These are phyloP conservation scores for Colletotrichum sp. DNA, from an alignment of 2,329 filamentous ascomycete genomes.

Conservation along the genomic window DNA sequence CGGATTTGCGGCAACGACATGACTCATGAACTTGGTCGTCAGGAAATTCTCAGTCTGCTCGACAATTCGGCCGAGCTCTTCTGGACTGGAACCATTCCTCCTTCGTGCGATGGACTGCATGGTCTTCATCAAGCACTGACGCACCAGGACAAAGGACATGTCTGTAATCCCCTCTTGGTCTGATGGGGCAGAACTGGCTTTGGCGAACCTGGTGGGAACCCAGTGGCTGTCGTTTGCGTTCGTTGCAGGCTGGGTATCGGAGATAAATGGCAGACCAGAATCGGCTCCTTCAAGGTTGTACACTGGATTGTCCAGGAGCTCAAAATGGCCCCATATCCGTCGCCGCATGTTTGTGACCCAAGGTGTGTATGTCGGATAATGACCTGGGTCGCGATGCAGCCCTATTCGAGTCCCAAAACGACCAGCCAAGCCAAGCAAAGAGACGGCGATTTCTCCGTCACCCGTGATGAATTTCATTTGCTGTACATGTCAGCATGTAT, in stretches of 20 bases:
- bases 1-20: background rate
- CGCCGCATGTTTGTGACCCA: slow-evolving; percentile 14
- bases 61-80: slow-evolving; percentile 2
- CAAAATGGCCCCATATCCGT: slow-evolving; percentile 12
- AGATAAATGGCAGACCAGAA: slow-evolving; percentile 15
- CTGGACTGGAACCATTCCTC: background rate
- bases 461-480: slow-evolving; percentile 15
- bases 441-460: slow-evolving; percentile 7
- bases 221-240: slow-evolving; percentile 24
- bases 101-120: background rate
- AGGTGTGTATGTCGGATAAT: slow-evolving; percentile 9
- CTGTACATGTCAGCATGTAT: background rate
- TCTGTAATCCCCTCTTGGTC: slow-evolving; percentile 24
- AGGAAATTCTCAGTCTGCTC: slow-evolving; percentile 8
- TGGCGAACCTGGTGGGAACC: slow-evolving; percentile 19
- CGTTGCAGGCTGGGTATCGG: slow-evolving; percentile 8
- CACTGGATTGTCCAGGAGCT: slow-evolving; percentile 20
- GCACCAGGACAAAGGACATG: slow-evolving; percentile 22
- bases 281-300: slow-evolving; percentile 24
- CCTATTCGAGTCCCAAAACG: slow-evolving; percentile 12
- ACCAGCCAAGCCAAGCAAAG: slow-evolving; percentile 9
- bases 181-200: slow-evolving; percentile 14
- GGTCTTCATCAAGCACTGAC: slow-evolving; percentile 1
- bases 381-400: slow-evolving; percentile 13
- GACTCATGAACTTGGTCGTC: slow-evolving; percentile 10